phyloP scores from a whole-genome alignment of 768 basidiomycete species.

The Piloderma croceum region DNA sequence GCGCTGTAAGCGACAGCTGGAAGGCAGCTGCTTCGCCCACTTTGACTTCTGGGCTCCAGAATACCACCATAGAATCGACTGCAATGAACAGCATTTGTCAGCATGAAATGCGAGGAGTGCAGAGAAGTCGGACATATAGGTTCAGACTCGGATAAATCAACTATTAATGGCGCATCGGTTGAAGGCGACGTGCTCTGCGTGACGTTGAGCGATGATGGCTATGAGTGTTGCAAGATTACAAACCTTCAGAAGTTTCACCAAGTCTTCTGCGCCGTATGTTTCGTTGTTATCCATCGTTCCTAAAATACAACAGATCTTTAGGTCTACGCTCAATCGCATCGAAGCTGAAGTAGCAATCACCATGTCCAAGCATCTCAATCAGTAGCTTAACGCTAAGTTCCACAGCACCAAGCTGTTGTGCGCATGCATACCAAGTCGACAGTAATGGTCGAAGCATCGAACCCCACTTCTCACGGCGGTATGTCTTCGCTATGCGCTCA shows the following conservation, averaged over 20 bases:
- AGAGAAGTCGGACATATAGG: slow-evolving; percentile 51
- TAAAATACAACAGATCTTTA: too few species aligned
- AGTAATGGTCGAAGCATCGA: slow-evolving; percentile 70
- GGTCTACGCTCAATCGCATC: too few species aligned
- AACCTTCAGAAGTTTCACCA: too few species aligned
- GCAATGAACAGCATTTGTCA: too few species aligned
- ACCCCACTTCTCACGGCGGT: slow-evolving; percentile 81
- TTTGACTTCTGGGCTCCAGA: slow-evolving; percentile 62
- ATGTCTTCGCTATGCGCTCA: slow-evolving; percentile 85
- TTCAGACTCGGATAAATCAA: slow-evolving; percentile 60
- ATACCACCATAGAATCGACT: slow-evolving; percentile 66
- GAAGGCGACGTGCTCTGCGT: slow-evolving; percentile 67
- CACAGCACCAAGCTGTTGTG: slow-evolving; percentile 69
- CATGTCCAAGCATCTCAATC: slow-evolving; percentile 77
- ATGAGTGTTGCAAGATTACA: background rate
- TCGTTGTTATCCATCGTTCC: too few species aligned
- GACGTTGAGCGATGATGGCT: background rate
- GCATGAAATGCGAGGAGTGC: too few species aligned
- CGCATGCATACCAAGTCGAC: slow-evolving; percentile 77
- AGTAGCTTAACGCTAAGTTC: slow-evolving; percentile 72
- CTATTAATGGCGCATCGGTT: slow-evolving; percentile 47
- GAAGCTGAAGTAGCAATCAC: slow-evolving; percentile 33
- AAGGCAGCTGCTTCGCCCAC: slow-evolving; percentile 64
- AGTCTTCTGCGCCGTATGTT: slow-evolving; percentile 73
- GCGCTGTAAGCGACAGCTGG: slow-evolving; percentile 63